Base-by-base conservation (phyloP, 2,329 filamentous ascomycete species). In the Trichoderma sp. region DNA sequence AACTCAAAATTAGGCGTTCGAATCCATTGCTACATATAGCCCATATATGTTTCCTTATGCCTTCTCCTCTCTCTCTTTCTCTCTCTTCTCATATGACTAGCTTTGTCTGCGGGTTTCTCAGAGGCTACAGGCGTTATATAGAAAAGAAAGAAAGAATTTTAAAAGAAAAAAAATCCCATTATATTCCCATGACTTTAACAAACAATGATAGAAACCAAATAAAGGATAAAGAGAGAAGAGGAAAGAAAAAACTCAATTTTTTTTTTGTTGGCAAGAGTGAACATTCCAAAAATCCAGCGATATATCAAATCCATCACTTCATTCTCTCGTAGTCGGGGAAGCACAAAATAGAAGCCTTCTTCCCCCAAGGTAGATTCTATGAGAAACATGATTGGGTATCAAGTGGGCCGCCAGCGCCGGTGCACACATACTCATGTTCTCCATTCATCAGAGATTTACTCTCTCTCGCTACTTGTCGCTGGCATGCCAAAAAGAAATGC, bases 351-450 rank as follows among this genome's bases (percentile, higher is more conserved):
- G 21, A 49, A 49, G 13, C 40, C 3, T 43, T 43, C 40, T 43
- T 4, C 19, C 40, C 40, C 40, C 35, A 53, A 43, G 21, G 21
- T 24, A 55, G 31, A 21, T 52, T 31, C 31, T 49, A n/a, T 57
- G 8, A 43, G 61, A 37, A 68, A 57, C 31, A 52, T 49, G 49
- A n/a, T 4, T 27, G 35, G 14, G 10, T 11, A 55, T 21, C 29
- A 59, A 43, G 55, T 29, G 58, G 65, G 19, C 69, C 63, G 56
- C 69, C 69, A 70, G 69, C 69, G 69, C 69, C 69, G 43, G 31
- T 13, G 35, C 14, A 19, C 14, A 21, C 33, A 21, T 16, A 19
- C 27, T 11, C 29, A 56, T 43, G 35, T 43, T 43, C 53, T 35
- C 33, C 21, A 7, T 16, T 47, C 29, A 24, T 58, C 10, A 16